Percentiles rank a stretch among this genome's conserved stretches.
These are phyloP conservation scores for Camellia japonica DNA, from an alignment of 148 eudicot genomes.

Conservation along the genomic window DNA sequence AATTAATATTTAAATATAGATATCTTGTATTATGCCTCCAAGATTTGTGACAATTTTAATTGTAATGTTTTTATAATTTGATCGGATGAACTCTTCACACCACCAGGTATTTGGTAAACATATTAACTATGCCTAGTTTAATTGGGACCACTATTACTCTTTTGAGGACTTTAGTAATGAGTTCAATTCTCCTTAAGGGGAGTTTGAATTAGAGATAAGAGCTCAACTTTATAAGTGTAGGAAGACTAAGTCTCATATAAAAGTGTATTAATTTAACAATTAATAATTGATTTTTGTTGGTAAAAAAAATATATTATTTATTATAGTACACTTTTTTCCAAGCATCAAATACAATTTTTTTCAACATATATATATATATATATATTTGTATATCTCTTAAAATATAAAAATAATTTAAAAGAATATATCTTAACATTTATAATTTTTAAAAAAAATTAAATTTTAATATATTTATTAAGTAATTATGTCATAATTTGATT, in stretches of 20 bases:
- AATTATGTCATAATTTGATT: neutral
- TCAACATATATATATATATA: too few relatives aligned
- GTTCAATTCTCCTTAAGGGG: neutral
- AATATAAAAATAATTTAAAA: too few relatives aligned
- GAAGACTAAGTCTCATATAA: too few relatives aligned
- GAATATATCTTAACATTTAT: neutral
- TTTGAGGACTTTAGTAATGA: neutral
- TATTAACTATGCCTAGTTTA: neutral
- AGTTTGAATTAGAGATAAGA: neutral
- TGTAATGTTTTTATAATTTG: neutral
- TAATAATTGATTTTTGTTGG: too few relatives aligned
- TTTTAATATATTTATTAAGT: neutral
- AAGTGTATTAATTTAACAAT: too few relatives aligned
- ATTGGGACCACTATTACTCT: neutral
- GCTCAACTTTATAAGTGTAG: neutral
- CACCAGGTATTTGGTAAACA: neutral
- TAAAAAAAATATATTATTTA: too few relatives aligned
- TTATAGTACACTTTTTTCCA: neutral
- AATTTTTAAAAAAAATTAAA: too few relatives aligned
- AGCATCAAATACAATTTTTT: too few relatives aligned
- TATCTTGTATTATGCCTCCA: neutral
- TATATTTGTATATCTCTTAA: too few relatives aligned
- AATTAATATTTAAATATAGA: neutral
- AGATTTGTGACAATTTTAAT: neutral
- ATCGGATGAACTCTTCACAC: neutral